These are phyloP conservation scores for Fusarium algeriense DNA, from an alignment of 2,329 filamentous ascomycete genomes.

Conservation along the genomic window DNA sequence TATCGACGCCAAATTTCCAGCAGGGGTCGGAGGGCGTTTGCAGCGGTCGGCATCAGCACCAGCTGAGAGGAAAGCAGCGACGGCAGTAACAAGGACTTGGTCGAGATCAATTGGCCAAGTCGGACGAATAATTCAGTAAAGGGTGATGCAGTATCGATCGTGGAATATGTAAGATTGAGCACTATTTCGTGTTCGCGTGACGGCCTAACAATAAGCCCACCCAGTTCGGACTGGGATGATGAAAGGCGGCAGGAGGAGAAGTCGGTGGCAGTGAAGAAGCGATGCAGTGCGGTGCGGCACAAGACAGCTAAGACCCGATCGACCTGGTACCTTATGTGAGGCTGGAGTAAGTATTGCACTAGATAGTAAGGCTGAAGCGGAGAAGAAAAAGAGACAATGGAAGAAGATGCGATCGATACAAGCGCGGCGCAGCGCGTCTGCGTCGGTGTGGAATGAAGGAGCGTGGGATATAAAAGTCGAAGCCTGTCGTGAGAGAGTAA, in stretches of 20 bases:
- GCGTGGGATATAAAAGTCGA: conserved; percentile 48
- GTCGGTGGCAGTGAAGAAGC: conserved; percentile 47
- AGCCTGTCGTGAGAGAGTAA: conserved; percentile 46
- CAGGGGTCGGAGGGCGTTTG: conserved; percentile 50
- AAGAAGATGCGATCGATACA: conserved; percentile 37
- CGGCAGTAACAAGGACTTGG: conserved; percentile 21
- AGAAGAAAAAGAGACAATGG: conserved; percentile 37
- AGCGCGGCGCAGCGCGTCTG: conserved; percentile 47
- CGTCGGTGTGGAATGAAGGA: conserved; percentile 45
- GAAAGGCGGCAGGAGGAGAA: conserved; percentile 40
- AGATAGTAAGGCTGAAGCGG: conserved; percentile 36
- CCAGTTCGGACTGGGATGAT: conserved; percentile 41
- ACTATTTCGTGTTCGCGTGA: conserved; percentile 47
- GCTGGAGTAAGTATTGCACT: conserved; percentile 40
- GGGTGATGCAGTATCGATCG: conserved; percentile 27
- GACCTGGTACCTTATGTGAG: conserved; percentile 38
- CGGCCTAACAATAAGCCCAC: conserved; percentile 43
- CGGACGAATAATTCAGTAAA: conserved; percentile 29
- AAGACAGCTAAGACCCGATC: conserved; percentile 39
- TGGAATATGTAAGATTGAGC: conserved; percentile 32
- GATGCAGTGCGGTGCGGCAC: conserved; percentile 41
- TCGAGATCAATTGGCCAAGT: conserved; percentile 48
- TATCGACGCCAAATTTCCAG: conserved; percentile 52
- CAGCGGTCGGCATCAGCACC: conserved; percentile 56
- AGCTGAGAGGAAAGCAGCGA: conserved; percentile 38